Evolutionary conservation across 495 filamentous ascomycete species (phyloP).

Genomic region (Symbiotaphrina buchneri): DNA sequence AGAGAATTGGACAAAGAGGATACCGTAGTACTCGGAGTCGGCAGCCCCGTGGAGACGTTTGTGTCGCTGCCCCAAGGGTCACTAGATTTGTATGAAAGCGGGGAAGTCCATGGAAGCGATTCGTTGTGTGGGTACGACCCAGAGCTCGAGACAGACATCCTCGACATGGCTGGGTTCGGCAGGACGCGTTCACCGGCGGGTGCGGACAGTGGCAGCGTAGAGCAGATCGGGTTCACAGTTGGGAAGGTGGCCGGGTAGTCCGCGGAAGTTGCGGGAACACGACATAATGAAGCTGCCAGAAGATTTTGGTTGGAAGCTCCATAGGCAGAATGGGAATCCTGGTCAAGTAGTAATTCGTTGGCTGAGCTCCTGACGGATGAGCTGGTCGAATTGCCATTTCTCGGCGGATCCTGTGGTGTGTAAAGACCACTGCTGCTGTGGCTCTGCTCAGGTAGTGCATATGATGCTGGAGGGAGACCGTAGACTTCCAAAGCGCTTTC

Average conservation of each 20-base stretch:
- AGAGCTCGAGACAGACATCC: slow-evolving; percentile 2
- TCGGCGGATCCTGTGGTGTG: slow-evolving; percentile 4
- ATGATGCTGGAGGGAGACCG: not conserved
- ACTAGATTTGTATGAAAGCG: slow-evolving; percentile 1
- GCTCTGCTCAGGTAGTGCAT: not conserved
- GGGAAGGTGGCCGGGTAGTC: slow-evolving; percentile 5
- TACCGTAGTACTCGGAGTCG: too few relatives aligned
- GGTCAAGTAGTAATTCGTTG: slow-evolving; percentile 2
- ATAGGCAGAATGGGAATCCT: slow-evolving; percentile 2
- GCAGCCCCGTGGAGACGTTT: too few relatives aligned
- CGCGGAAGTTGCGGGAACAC: slow-evolving; percentile 1
- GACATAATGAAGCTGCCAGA: slow-evolving; percentile 1
- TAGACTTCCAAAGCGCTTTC: slow-evolving; percentile 1
- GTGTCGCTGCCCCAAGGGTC: not conserved
- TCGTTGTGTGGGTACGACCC: not conserved
- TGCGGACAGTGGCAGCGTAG: slow-evolving; percentile 2
- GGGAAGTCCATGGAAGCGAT: not conserved
- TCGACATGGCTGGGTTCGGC: slow-evolving; percentile 3
- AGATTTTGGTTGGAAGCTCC: not conserved
- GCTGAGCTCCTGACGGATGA: not conserved
- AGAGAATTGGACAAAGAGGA: too few relatives aligned
- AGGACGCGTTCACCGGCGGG: slow-evolving; percentile 4
- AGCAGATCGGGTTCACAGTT: slow-evolving; percentile 1
- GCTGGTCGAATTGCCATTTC: slow-evolving; percentile 4
- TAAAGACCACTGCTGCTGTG: slow-evolving; percentile 1